Conservation (phyloP, 805 yeast genomes). For the Jamesozyma spencerorum region DNA sequence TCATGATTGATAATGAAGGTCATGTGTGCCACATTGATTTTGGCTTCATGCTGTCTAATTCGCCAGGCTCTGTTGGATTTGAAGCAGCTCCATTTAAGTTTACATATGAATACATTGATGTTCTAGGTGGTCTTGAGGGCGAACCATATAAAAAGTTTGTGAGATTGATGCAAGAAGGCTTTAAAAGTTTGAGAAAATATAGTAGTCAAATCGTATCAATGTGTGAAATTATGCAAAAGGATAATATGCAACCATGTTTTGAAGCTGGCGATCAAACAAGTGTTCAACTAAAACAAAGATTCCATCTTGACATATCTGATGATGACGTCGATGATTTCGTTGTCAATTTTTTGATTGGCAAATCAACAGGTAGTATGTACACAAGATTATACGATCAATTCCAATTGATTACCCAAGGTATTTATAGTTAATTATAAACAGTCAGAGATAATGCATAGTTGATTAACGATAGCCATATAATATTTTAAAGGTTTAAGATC, state of each 20-base stretch:
- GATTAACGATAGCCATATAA: no score
- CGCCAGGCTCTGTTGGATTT: slow-evolving; percentile 95
- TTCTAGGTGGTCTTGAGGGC: slow-evolving; percentile 72
- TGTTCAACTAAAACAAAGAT: slow-evolving; percentile 65
- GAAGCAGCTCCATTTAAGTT: slow-evolving; percentile 97
- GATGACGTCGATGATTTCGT: slow-evolving; percentile 61
- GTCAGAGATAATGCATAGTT: not conserved
- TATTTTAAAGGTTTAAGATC: no score
- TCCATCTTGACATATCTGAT: slow-evolving; percentile 68
- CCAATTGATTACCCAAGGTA: slow-evolving; percentile 91
- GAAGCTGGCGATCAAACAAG: slow-evolving; percentile 80
- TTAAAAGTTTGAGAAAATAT: slow-evolving; percentile 60
- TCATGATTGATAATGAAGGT: slow-evolving; percentile 93
- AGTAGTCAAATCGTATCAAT: slow-evolving; percentile 67
- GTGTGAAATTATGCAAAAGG: slow-evolving; percentile 91
- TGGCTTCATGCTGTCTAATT: slow-evolving; percentile 84
- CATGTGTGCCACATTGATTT: slow-evolving; percentile 93
- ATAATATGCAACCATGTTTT: slow-evolving; percentile 85
- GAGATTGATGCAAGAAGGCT: slow-evolving; percentile 58
- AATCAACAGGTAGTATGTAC: slow-evolving; percentile 78
- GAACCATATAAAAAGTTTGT: slow-evolving; percentile 52
- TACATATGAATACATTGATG: slow-evolving; percentile 79
- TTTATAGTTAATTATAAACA: slow-evolving; percentile 44
- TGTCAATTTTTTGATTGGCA: slow-evolving; percentile 64
- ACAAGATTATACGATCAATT: slow-evolving; percentile 92